Evolutionary conservation across 169 alveolate genomes (phyloP), one percentile per base, ranked within the genome.

Genomic region (Plasmodium chabaudi): DNA sequence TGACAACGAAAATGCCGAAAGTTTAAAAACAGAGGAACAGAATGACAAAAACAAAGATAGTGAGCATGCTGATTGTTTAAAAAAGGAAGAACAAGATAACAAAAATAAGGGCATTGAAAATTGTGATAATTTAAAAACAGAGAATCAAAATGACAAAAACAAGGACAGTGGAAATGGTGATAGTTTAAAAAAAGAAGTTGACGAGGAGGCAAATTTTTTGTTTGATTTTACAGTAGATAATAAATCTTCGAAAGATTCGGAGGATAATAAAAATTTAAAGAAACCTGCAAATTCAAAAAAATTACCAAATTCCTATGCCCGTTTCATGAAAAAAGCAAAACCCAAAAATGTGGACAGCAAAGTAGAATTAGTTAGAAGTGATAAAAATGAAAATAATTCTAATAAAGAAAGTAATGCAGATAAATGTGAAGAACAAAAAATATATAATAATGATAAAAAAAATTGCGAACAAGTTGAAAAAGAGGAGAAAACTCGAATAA

Each of bases 181-280:
- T 5, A 34, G 15, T 39, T n/a, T 9, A 13, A 64, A 64, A 25
- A 39, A 64, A 39, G 25, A 15, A n/a, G 23, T 13, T 4, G 23
- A 65, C n/a, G 55, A 13, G 57, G 42, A 39, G 73, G 27, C 25
- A 39, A 65, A 7, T 19, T 70, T 70, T 51, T 23, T 70, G 82
- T 70, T 23, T 49, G 82, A 70, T 56, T 51, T 70, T 49, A 55
- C 67, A 51, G 27, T 61, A 27, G 82, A 70, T 10, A 19, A 34
- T 7, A 70, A 70, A 39, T 57, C 15, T 15, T 17, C 19, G 0
- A 23, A 57, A 9, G 17, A 9, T 57, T 57, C 65, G 25, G 49
- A 56, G 0, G 1, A 13, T 2, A 15, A 13, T 5, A 17, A 13
- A 9, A 46, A 47, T 47, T 47, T 21, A 17, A 27, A 70, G 53